Base-by-base conservation (phyloP, 2,329 filamentous ascomycete genomes). In the Aureobasidium namibiae region DNA sequence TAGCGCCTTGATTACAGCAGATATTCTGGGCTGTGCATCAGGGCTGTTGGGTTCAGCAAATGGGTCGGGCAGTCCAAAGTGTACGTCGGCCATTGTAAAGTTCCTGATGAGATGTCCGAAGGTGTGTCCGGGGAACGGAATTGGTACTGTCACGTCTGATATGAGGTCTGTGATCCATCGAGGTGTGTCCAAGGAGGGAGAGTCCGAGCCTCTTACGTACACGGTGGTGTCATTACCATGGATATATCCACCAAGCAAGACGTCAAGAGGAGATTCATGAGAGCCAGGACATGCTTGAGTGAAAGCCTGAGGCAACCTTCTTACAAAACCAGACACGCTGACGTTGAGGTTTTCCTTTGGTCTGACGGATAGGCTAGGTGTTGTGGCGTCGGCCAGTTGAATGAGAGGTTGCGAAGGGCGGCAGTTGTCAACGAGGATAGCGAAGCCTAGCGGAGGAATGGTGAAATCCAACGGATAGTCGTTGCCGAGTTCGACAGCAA, bases 31-130 rank as follows among this genome's bases (percentile, higher is more conserved):
- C 58, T 87, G 83, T 4, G 87, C 80, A 53, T 86, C 83, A 0
- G 90, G 88, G 11, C 86, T 83, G 60, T 81, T 83, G 0, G 89
- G 89, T 18, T 91, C 85, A 2, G 90, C 89, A 66, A 87, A 82
- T 0, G 89, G 88, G 66, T 91, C 84, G 0, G 94, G 94, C 46
- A 99, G 76, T 50, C 83, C 84, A 71, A 99, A 96, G 67, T 95
- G 85, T 41, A 95, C 90, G 68, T 96, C 83, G 1, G 85, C 84
- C 64, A 97, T 76, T 23, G 90, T 88, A 69, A 97, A 96, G 65
- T 94, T 92, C 65, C 86, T 87, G 69, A 99, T 88, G 16, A 96
- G 76, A 64, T 88, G 85, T 64, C 91, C 90, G 66, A 96, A 86
- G 0, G 86, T 86, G 61, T 86, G 84, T 5, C 90, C 90, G 0